A percentile compares a stretch with the other conserved stretches of the same genome.
These are phyloP conservation scores for Sporothrix euskadiensis DNA, from an alignment of 2,329 filamentous ascomycete genomes.

Conservation along the genomic window DNA sequence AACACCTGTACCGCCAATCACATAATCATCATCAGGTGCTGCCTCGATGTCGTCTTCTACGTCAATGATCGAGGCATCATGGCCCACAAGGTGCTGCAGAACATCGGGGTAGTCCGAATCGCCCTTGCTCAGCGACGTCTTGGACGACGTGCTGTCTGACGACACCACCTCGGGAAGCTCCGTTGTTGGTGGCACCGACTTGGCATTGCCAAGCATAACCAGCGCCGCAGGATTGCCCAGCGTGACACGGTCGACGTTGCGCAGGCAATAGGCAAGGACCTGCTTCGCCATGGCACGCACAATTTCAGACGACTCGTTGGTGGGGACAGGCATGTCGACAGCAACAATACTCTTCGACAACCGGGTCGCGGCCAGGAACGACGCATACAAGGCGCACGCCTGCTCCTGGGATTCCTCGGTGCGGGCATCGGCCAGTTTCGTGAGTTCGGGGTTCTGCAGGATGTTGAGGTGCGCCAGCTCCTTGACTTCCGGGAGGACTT, in stretches of 20 bases:
- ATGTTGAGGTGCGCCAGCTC: slow-evolving; percentile 84
- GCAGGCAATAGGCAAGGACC: slow-evolving; percentile 89
- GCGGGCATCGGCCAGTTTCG: slow-evolving; percentile 69
- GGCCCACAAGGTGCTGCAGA: slow-evolving; percentile 81
- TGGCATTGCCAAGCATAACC: slow-evolving; percentile 47
- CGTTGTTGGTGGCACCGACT: slow-evolving; percentile 22
- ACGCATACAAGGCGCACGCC: slow-evolving; percentile 90
- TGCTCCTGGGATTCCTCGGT: slow-evolving; percentile 85
- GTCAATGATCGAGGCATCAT: slow-evolving; percentile 54
- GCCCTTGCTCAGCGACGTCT: slow-evolving; percentile 36
- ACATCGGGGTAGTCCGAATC: slow-evolving; percentile 70
- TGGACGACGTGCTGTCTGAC: slow-evolving; percentile 1
- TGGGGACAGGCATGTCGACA: slow-evolving; percentile 87
- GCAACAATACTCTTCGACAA: slow-evolving; percentile 82
- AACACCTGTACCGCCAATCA: slow-evolving; percentile 91
- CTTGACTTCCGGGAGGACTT: slow-evolving; percentile 81
- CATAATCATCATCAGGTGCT: slow-evolving; percentile 88
- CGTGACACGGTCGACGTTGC: slow-evolving; percentile 81
- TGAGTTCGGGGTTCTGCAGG: slow-evolving; percentile 74
- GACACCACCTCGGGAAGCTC: slow-evolving; percentile 32
- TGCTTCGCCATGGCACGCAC: slow-evolving; percentile 91
- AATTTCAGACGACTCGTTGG: slow-evolving; percentile 77
- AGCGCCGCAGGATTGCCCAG: slow-evolving; percentile 47
- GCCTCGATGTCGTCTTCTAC: slow-evolving; percentile 64
- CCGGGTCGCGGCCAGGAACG: slow-evolving; percentile 81